phyloP scores from a whole-genome alignment of 2,329 filamentous ascomycete species.

The Colletotrichum sp. region DNA sequence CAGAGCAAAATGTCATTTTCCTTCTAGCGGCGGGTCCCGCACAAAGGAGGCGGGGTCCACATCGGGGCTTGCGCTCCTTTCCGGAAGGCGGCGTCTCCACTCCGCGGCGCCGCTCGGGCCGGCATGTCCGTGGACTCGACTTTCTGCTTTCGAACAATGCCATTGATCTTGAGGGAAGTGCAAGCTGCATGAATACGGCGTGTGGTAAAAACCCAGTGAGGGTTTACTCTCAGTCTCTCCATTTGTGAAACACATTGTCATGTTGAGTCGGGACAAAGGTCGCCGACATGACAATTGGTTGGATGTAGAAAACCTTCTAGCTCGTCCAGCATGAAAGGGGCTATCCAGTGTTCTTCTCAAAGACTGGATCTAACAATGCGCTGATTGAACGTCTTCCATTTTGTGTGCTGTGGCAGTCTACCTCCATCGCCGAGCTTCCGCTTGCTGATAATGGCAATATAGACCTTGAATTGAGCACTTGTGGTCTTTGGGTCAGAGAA shows the following conservation, averaged over 20 bases:
- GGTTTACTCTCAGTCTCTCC: neutral
- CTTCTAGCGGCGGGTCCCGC: neutral
- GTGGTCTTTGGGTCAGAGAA: fast-evolving
- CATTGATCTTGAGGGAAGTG: neutral
- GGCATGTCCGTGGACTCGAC: neutral
- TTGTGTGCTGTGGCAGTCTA: no score
- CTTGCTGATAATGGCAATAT: no score
- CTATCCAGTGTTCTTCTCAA: neutral
- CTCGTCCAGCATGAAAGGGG: neutral
- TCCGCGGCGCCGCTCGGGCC: neutral
- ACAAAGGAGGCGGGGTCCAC: neutral
- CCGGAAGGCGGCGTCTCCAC: neutral
- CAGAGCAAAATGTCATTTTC: constrained; percentile 18
- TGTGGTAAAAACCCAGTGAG: neutral
- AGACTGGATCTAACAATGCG: neutral
- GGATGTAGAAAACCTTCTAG: fast-evolving
- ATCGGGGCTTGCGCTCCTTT: neutral
- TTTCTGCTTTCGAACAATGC: neutral
- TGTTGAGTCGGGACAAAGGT: neutral
- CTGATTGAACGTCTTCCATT: no score
- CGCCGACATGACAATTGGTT: neutral
- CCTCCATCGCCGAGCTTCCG: no score
- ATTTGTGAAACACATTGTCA: neutral
- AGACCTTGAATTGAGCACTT: no score
- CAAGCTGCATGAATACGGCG: neutral